These are phyloP conservation scores for Phaffomyces antillensis DNA, from an alignment of 805 yeast genomes.

Conservation along the genomic window DNA sequence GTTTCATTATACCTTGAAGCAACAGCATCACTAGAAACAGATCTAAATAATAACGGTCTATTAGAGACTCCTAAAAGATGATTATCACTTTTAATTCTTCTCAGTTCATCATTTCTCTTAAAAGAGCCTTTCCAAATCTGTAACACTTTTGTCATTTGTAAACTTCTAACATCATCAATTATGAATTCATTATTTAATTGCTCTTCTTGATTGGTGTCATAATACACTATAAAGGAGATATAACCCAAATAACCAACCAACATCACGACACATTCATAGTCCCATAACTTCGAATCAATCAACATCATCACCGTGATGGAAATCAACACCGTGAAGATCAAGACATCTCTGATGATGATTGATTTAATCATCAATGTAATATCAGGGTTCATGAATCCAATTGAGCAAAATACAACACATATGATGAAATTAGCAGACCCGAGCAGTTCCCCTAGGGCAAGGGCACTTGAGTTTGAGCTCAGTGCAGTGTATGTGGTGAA, in stretches of 20 bases:
- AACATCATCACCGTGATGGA: constrained; percentile 45
- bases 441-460: constrained; percentile 85
- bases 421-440: constrained; percentile 86
- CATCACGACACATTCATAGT: constrained; percentile 52
- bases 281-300: constrained; percentile 45
- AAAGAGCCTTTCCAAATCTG: background rate
- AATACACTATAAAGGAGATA: constrained; percentile 28
- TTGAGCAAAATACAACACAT: constrained; percentile 72
- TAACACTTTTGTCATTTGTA: background rate
- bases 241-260: constrained; percentile 50
- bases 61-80: background rate
- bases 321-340: constrained; percentile 47
- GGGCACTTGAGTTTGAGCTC: constrained; percentile 56
- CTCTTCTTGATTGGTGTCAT: background rate
- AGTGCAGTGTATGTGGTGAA: constrained; percentile 80
- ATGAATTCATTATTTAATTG: background rate
- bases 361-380: constrained; percentile 9
- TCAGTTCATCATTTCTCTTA: background rate
- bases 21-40: background rate
- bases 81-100: constrained; percentile 1
- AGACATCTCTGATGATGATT: constrained; percentile 60
- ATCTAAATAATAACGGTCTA: no score
- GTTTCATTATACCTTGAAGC: background rate
- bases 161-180: constrained; percentile 1
- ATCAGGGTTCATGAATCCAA: constrained; percentile 63